A percentile compares a stretch with the other conserved stretches of the same genome.
Evolutionary conservation across 2,329 filamentous ascomycete genomes (phyloP).

Genomic region (Ploettnerulaceae sp.): DNA sequence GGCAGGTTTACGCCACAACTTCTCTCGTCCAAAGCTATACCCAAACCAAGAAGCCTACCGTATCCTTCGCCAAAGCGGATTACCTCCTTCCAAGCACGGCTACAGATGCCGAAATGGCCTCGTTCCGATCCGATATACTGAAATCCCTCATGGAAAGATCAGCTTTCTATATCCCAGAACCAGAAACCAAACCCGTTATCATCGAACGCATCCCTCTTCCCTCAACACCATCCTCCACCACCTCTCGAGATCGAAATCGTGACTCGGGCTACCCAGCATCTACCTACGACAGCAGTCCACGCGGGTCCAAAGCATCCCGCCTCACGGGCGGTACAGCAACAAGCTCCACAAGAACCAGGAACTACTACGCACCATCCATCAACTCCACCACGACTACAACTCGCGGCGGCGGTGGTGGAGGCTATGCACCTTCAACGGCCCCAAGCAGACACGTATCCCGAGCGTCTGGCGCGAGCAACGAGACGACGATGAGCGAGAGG

Average conservation of each 20-base stretch:
- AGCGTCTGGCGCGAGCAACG: conserved; percentile 12
- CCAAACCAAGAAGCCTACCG: conserved; percentile 22
- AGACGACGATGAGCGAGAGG: conserved; percentile 13
- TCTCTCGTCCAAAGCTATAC: background rate
- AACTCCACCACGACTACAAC: background rate
- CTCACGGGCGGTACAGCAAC: conserved; percentile 10
- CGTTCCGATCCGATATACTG: conserved; percentile 49
- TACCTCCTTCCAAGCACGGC: conserved; percentile 53
- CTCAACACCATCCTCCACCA: conserved; percentile 6
- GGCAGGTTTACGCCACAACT: background rate
- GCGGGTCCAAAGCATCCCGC: conserved; percentile 13
- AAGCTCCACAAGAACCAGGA: background rate
- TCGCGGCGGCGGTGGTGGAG: background rate
- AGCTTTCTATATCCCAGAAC: conserved; percentile 43
- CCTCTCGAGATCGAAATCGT: conserved; percentile 5
- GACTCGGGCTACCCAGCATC: conserved; percentile 11
- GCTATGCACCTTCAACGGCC: conserved; percentile 2
- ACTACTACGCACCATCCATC: conserved; percentile 6
- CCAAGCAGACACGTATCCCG: conserved; percentile 13
- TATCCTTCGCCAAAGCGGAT: conserved; percentile 47
- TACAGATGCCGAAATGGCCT: conserved; percentile 48
- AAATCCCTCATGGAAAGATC: conserved; percentile 44
- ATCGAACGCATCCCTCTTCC: conserved; percentile 16
- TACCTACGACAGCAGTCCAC: background rate
- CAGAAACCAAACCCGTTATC: conserved; percentile 21